These are phyloP conservation scores for Papilionanthe hybrid DNA, from an alignment of 116 monocot genomes.

Conservation along the genomic window DNA sequence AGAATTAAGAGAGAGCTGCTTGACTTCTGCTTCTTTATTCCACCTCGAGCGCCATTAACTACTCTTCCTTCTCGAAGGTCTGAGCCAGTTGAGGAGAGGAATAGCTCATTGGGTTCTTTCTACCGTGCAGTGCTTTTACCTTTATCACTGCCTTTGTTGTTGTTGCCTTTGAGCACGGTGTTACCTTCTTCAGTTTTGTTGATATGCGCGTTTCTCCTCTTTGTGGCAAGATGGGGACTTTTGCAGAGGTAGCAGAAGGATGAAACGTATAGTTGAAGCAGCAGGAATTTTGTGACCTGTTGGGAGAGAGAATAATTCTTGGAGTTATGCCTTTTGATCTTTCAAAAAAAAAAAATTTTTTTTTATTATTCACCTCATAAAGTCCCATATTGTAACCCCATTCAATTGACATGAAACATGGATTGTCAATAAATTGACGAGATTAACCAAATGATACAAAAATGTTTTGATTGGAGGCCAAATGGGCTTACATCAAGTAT, in stretches of 20 bases:
- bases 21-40: not conserved
- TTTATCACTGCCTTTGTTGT: not conserved
- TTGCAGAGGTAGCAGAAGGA: not conserved
- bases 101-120: not conserved
- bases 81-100: not conserved
- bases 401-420: no score
- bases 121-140: not conserved
- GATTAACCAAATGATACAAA: no score
- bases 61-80: not conserved
- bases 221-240: not conserved
- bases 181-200: not conserved
- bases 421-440: no score
- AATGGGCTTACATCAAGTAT: no score
- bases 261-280: not conserved
- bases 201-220: not conserved
- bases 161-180: not conserved
- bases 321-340: no score
- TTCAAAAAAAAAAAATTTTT: no score
- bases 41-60: not conserved
- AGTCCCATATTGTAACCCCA: no score
- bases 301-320: not conserved
- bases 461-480: no score
- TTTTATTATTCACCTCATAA: no score
- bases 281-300: not conserved
- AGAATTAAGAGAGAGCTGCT: constrained; percentile 4